Evolutionary conservation across 768 basidiomycete genomes (phyloP).

Genomic region (Suillus cothurnatus): DNA sequence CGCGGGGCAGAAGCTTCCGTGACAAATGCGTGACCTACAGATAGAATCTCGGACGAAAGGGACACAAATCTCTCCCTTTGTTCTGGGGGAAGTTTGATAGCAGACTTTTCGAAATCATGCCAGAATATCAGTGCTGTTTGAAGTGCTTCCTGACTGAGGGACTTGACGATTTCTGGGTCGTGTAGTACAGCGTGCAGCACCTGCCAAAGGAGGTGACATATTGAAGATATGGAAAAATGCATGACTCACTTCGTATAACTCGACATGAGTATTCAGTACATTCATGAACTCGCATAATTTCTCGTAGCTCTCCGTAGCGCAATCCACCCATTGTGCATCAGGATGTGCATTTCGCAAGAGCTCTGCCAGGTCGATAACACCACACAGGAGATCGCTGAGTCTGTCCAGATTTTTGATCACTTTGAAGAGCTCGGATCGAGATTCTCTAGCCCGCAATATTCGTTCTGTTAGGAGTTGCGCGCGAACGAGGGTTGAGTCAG

Average conservation of each 20-base stretch:
- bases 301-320: conserved; percentile 88
- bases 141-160: conserved; percentile 72
- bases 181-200: conserved; percentile 70
- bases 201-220: conserved; percentile 37
- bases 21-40: conserved; percentile 86
- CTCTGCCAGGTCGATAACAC: conserved; percentile 96
- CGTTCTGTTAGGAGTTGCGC: conserved; percentile 84
- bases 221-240: not conserved
- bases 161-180: conserved; percentile 65
- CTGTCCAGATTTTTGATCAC: conserved; percentile 97
- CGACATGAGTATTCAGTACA: conserved; percentile 90
- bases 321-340: conserved; percentile 77
- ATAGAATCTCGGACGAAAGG: conserved; percentile 85
- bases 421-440: conserved; percentile 72
- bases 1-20: conserved; percentile 63
- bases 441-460: conserved; percentile 73
- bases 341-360: conserved; percentile 93
- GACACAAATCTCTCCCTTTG: conserved; percentile 84
- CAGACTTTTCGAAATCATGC: conserved; percentile 97
- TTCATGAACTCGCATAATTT: conserved; percentile 97
- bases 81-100: conserved; percentile 81
- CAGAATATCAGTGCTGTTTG: conserved; percentile 93
- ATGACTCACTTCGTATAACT: conserved; percentile 78
- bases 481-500: conserved; percentile 77
- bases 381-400: conserved; percentile 93